These are phyloP conservation scores for Fusarium albosuccineum DNA, from an alignment of 2,329 filamentous ascomycete genomes.

Conservation along the genomic window DNA sequence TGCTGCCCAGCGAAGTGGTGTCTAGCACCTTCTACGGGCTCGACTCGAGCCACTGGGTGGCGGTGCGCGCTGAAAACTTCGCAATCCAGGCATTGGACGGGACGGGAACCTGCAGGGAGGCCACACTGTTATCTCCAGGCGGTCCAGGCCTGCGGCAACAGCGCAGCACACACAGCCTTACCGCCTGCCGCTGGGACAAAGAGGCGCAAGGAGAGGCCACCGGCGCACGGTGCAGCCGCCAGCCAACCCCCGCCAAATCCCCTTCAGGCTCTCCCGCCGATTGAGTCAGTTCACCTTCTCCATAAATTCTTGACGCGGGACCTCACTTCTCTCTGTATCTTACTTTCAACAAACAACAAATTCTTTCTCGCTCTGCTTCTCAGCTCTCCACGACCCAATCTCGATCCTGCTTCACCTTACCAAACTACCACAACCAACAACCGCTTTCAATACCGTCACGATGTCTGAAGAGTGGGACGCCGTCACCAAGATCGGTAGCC, in stretches of 20 bases:
- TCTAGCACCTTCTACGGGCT: conserved; percentile 49
- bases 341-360: conserved; percentile 32
- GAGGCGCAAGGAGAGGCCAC: conserved; percentile 39
- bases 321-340: conserved; percentile 39
- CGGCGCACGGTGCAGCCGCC: conserved; percentile 32
- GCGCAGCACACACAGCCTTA: conserved; percentile 26
- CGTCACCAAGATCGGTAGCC: conserved; percentile 94
- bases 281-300: conserved; percentile 54
- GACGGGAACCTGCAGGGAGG: neutral
- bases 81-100: no score
- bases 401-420: neutral
- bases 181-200: conserved; percentile 1
- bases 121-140: conserved; percentile 14
- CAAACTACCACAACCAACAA: conserved; percentile 22
- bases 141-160: neutral
- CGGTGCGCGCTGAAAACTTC: conserved; percentile 34
- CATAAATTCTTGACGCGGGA: conserved; percentile 46
- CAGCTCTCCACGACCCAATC: conserved; percentile 12
- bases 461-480: conserved; percentile 84
- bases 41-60: conserved; percentile 38
- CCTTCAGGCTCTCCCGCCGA: conserved; percentile 49
- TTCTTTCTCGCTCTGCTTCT: conserved; percentile 14
- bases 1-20: conserved; percentile 7
- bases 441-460: conserved; percentile 59
- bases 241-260: conserved; percentile 39